These are phyloP conservation scores for Arabidopsis lyrata DNA, from an alignment of 441 rosid genomes.

Conservation along the genomic window DNA sequence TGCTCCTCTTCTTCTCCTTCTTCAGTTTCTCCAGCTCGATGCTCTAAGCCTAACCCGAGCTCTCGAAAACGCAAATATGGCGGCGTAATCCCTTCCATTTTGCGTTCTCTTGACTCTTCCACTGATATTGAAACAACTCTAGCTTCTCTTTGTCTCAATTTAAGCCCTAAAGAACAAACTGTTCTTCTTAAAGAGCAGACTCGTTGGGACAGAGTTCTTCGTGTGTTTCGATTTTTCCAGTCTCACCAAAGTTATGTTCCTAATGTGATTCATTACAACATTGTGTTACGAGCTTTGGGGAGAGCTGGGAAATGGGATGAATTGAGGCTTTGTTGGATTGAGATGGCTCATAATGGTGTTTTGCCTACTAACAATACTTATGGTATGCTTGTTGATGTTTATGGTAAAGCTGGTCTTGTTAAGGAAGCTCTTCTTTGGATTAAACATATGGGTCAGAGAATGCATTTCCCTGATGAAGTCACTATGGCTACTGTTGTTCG, in stretches of 20 bases:
- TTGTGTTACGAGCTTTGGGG: slow-evolving; percentile 82
- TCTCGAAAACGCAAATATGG: slow-evolving; percentile 55
- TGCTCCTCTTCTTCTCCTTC: slow-evolving; percentile 55
- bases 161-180: slow-evolving; percentile 84
- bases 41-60: slow-evolving; percentile 43
- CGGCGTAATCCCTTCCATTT: slow-evolving; percentile 65
- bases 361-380: slow-evolving; percentile 79
- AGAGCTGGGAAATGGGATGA: slow-evolving; percentile 91
- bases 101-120: slow-evolving; percentile 66
- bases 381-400: slow-evolving; percentile 87
- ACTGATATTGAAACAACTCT: slow-evolving; percentile 66
- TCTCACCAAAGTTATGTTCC: slow-evolving; percentile 66
- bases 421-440: slow-evolving; percentile 88
- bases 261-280: slow-evolving; percentile 81
- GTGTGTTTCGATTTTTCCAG: slow-evolving; percentile 78
- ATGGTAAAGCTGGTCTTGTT: slow-evolving; percentile 86
- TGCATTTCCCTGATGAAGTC: slow-evolving; percentile 80
- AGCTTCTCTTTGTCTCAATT: slow-evolving; percentile 52
- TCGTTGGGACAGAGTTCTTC: slow-evolving; percentile 60
- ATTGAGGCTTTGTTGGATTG: slow-evolving; percentile 79
- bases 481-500: slow-evolving; percentile 79
- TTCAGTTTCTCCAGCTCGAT: slow-evolving; percentile 48
- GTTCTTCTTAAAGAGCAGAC: slow-evolving; percentile 80
- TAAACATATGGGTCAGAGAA: slow-evolving; percentile 80
- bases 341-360: slow-evolving; percentile 79